Evolutionary conservation across 2,329 filamentous ascomycete species (phyloP).

Genomic region (Phoma sp.): DNA sequence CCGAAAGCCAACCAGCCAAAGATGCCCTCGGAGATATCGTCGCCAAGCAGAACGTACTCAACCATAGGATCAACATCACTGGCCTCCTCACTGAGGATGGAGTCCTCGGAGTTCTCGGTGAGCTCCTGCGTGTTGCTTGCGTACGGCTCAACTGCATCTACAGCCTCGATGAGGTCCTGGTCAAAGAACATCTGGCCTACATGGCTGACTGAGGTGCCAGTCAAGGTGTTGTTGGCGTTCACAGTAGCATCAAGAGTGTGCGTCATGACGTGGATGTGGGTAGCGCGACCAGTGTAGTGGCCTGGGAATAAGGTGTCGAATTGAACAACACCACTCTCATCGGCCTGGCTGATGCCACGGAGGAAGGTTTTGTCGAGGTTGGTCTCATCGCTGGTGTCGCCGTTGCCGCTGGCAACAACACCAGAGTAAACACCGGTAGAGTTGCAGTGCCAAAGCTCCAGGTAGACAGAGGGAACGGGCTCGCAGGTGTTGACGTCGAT

Average conservation of each 20-base stretch:
- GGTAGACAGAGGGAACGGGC: slow-evolving; percentile 54
- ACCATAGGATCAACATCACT: slow-evolving; percentile 61
- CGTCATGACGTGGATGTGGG: slow-evolving; percentile 51
- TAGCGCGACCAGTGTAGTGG: slow-evolving; percentile 38
- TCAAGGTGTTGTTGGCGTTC: slow-evolving; percentile 57
- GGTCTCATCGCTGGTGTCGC: slow-evolving; percentile 43
- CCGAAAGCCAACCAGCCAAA: slow-evolving; percentile 46
- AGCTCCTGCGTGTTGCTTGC: slow-evolving; percentile 50
- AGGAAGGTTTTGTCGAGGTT: slow-evolving; percentile 51
- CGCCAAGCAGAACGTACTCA: slow-evolving; percentile 63
- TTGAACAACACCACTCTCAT: slow-evolving; percentile 55
- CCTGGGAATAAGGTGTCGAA: slow-evolving; percentile 58
- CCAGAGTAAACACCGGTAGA: slow-evolving; percentile 43
- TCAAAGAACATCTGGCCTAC: slow-evolving; percentile 71
- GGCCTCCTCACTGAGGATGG: slow-evolving; percentile 56
- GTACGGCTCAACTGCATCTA: slow-evolving; percentile 56
- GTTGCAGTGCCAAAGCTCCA: slow-evolving; percentile 62
- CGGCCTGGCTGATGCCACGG: slow-evolving; percentile 56
- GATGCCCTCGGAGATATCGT: slow-evolving; percentile 47
- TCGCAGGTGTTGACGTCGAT: slow-evolving; percentile 62
- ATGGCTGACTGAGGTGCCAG: slow-evolving; percentile 59
- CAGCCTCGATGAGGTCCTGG: slow-evolving; percentile 60
- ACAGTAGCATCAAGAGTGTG: slow-evolving; percentile 43
- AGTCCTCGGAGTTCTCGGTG: slow-evolving; percentile 60
- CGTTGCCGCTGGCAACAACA: slow-evolving; percentile 51